Conservation (phyloP, 2,329 filamentous ascomycete genomes). For the Aureobasidium subglaciale region DNA sequence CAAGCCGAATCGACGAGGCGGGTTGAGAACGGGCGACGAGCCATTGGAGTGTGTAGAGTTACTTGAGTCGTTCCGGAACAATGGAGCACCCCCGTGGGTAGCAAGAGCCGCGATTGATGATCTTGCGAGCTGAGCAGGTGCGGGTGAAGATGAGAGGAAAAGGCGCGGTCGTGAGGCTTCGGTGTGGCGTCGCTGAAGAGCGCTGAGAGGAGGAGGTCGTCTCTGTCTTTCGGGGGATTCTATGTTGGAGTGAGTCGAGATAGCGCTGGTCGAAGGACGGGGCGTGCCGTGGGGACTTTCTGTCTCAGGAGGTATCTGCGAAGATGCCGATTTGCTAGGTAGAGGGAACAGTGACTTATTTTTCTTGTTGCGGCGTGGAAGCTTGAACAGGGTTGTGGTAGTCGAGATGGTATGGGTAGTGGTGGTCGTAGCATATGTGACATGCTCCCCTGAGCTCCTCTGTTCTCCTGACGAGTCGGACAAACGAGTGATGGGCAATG, state of each 20-base stretch:
- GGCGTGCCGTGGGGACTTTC: slow-evolving; percentile 22
- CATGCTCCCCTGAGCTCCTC: slow-evolving; percentile 55
- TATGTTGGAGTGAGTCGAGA: slow-evolving; percentile 23
- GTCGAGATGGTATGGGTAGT: slow-evolving; percentile 58
- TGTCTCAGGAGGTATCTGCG: slow-evolving; percentile 20
- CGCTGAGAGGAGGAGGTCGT: slow-evolving; percentile 18
- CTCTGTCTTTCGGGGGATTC: slow-evolving; percentile 19
- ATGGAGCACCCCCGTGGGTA: slow-evolving; percentile 38
- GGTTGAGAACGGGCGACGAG: slow-evolving; percentile 51
- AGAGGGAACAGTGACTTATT: slow-evolving; percentile 72
- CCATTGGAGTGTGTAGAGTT: slow-evolving; percentile 59
- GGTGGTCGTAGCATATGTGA: slow-evolving; percentile 51
- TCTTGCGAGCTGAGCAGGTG: slow-evolving; percentile 45
- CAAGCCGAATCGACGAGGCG: slow-evolving; percentile 51
- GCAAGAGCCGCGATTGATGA: slow-evolving; percentile 36
- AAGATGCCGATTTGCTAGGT: slow-evolving; percentile 60
- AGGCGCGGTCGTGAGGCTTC: slow-evolving; percentile 7
- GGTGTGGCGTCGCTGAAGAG: slow-evolving; percentile 16
- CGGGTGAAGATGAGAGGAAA: slow-evolving; percentile 34
- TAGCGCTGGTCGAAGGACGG: slow-evolving; percentile 27
- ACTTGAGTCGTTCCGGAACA: slow-evolving; percentile 55
- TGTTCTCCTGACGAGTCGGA: slow-evolving; percentile 91
- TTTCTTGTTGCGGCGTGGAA: slow-evolving; percentile 70
- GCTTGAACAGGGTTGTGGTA: slow-evolving; percentile 66
- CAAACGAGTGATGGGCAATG: slow-evolving; percentile 56